Base-by-base conservation (phyloP, 805 yeast genomes). In the Pichia sporocuriosa region DNA sequence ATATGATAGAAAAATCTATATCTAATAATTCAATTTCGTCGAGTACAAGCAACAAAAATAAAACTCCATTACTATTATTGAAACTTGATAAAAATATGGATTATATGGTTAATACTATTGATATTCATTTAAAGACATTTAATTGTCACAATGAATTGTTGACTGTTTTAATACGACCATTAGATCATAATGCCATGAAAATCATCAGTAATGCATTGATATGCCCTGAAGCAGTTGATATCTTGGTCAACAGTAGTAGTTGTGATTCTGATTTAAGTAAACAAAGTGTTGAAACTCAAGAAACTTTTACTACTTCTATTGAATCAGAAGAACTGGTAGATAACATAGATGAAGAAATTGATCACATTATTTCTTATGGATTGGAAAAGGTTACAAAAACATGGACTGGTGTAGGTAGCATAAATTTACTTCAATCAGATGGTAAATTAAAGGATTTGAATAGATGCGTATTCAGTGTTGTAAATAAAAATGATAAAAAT, bases 231-330 rank as follows among this genome's bases (percentile, higher is more conserved):
- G 21, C 26, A n/a, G n/a, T 39, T 17, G 35, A 35, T 7, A 12
- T 24, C 3, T 6, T 39, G 3, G 32, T 26, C 2, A 43, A 25
- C 21, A 39, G 31, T 20, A 16, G 19, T 21, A 43, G 43, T 36
- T 29, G 20, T 32, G 32, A 46, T 21, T 57, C 62, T 1, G 50
- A 50, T 11, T 36, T 58, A 31, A 52, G 54, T 20, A 22, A 24
- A n/a, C 10, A 27, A n/a, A 32, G 45, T 4, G 13, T 25, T 20
- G 16, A 26, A 12, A 17, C 44, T 2, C 11, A 4, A 6, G 29
- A 28, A 22, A 34, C 46, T 15, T 28, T 32, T 9, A n/a, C 23
- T 8, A 30, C 43, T 19, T 39, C 38, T 17, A 12, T 37, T 22
- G 37, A 31, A 10, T 32, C 9, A 9, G 33, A 13, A 7, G 16